Percentiles rank a stretch among this genome's conserved stretches.
These are phyloP conservation scores for Thermochaetoides dissita DNA, from an alignment of 2,329 filamentous ascomycete species.

Conservation along the genomic window DNA sequence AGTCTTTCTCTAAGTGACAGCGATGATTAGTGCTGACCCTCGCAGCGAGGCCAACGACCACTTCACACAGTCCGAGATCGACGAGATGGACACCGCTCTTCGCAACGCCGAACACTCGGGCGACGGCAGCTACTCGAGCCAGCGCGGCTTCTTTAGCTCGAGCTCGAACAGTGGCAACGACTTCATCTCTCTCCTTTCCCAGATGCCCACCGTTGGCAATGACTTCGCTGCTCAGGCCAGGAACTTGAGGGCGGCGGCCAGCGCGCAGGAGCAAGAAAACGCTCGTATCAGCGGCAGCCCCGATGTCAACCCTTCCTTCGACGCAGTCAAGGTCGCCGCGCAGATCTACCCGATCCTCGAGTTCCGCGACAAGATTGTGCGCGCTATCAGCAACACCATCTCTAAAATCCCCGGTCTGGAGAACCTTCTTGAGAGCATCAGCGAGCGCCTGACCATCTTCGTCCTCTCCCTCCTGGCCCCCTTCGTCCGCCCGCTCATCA, in stretches of 20 bases:
- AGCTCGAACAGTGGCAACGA: constrained; percentile 29
- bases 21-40: too few species aligned
- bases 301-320: constrained; percentile 62
- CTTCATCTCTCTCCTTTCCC: constrained; percentile 59
- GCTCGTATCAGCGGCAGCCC: constrained; percentile 47
- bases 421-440: constrained; percentile 81
- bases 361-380: constrained; percentile 89
- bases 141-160: constrained; percentile 21
- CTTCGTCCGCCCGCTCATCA: constrained; percentile 84
- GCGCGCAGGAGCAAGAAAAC: constrained; percentile 50
- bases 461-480: constrained; percentile 82
- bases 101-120: constrained; percentile 48
- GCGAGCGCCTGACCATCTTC: constrained; percentile 83
- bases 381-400: constrained; percentile 69
- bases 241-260: constrained; percentile 45
- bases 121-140: constrained; percentile 14
- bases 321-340: constrained; percentile 59
- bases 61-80: constrained; percentile 72
- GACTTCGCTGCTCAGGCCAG: constrained; percentile 54
- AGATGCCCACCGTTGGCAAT: constrained; percentile 57
- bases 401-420: constrained; percentile 87
- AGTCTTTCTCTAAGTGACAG: not conserved
- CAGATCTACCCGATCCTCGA: constrained; percentile 91
- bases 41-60: constrained; percentile 59
- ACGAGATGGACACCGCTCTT: constrained; percentile 63